Percentiles rank a stretch among this genome's conserved stretches.
phyloP scores from a whole-genome alignment of 2,329 filamentous ascomycete species.

The Elsinoe perseae region DNA sequence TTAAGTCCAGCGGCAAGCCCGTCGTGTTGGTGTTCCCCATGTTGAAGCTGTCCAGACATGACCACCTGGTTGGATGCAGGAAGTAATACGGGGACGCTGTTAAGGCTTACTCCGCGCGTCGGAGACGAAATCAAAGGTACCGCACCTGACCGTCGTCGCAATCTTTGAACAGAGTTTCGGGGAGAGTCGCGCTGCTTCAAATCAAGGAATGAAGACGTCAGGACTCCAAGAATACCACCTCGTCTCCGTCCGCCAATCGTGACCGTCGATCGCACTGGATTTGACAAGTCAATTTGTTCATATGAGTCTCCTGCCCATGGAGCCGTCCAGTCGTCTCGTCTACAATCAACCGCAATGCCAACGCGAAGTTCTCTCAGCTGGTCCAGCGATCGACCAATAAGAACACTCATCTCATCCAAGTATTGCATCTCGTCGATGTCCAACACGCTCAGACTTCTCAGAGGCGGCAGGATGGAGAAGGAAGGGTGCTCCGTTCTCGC shows the following conservation, averaged over 20 bases:
- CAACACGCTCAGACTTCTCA: slow-evolving; percentile 67
- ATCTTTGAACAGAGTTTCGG: background rate
- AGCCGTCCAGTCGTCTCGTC: slow-evolving; percentile 49
- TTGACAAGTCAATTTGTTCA: slow-evolving; percentile 56
- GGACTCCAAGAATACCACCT: slow-evolving; percentile 60
- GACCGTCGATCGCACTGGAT: slow-evolving; percentile 39
- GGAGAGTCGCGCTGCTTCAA: slow-evolving; percentile 14
- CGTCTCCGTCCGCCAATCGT: slow-evolving; percentile 55
- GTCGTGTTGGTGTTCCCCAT: background rate
- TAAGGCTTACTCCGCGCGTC: background rate
- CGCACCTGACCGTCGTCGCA: slow-evolving; percentile 2
- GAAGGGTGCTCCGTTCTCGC: slow-evolving; percentile 66
- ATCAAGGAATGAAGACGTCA: slow-evolving; percentile 52
- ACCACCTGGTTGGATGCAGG: background rate
- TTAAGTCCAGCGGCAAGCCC: background rate
- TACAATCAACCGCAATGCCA: slow-evolving; percentile 55
- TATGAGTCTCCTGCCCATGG: slow-evolving; percentile 56
- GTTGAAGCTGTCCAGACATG: background rate
- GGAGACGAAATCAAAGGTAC: background rate
- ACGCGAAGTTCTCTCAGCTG: slow-evolving; percentile 64
- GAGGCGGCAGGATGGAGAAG: slow-evolving; percentile 66
- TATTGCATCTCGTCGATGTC: slow-evolving; percentile 80
- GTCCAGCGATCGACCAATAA: slow-evolving; percentile 62
- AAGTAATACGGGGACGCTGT: background rate
- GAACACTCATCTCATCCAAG: slow-evolving; percentile 70